phyloP scores from a whole-genome alignment of 2,329 filamentous ascomycete species.

The Phialocephala sp. region DNA sequence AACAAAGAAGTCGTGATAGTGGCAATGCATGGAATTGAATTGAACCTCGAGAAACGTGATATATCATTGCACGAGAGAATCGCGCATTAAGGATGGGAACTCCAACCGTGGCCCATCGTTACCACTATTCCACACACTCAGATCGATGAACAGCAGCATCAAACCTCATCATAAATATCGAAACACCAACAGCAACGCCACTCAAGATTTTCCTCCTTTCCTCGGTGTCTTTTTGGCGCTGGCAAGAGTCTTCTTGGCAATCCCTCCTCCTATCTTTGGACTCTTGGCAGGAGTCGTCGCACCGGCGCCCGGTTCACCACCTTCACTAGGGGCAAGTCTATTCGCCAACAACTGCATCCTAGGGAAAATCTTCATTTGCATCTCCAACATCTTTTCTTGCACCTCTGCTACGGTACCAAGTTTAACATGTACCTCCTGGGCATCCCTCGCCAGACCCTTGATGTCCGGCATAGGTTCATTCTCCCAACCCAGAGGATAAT shows the following conservation, averaged over 20 bases:
- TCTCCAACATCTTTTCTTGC: too few relatives aligned
- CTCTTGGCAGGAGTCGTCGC: background rate
- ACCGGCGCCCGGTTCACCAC: background rate
- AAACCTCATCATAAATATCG: background rate
- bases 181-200: background rate
- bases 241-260: background rate
- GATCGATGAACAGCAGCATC: background rate
- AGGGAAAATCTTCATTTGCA: too few relatives aligned
- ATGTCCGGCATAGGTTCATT: too few relatives aligned
- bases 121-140: background rate
- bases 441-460: too few relatives aligned
- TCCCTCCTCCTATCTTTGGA: too few relatives aligned
- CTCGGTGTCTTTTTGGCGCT: background rate
- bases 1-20: background rate
- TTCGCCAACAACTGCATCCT: too few relatives aligned
- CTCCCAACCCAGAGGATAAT: too few relatives aligned
- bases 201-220: background rate
- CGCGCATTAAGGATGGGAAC: background rate
- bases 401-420: too few relatives aligned
- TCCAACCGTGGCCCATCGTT: background rate
- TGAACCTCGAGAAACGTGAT: background rate
- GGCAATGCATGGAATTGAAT: background rate
- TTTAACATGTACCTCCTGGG: too few relatives aligned
- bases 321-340: too few relatives aligned
- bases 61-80: background rate